Percentiles rank a stretch among this genome's conserved stretches.
Conservation (phyloP, 139 green algal genomes). For the Monoraphidium neglectum region DNA sequence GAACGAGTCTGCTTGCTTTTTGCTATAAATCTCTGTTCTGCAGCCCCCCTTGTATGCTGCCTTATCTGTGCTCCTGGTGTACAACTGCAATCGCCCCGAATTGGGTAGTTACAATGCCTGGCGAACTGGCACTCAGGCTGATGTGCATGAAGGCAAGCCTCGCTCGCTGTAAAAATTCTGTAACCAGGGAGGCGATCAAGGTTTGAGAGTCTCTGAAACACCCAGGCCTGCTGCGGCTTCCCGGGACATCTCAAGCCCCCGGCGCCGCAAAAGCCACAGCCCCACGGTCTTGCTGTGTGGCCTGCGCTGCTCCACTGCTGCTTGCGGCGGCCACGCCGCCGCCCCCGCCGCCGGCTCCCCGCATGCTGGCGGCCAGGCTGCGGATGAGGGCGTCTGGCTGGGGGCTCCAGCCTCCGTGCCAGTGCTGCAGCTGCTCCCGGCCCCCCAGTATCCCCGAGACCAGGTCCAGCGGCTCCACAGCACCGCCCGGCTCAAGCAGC, state of each 20-base stretch:
- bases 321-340: too few relatives aligned
- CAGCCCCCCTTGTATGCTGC: neutral
- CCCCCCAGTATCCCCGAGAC: conserved; percentile 16
- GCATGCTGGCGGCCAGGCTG: neutral
- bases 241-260: neutral
- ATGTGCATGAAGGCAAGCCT: too few relatives aligned
- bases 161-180: too few relatives aligned
- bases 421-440: conserved; percentile 1
- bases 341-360: too few relatives aligned
- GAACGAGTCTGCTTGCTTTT: too few relatives aligned
- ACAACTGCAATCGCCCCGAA: neutral
- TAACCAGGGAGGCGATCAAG: too few relatives aligned
- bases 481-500: conserved; percentile 31
- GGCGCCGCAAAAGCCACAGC: conserved; percentile 13
- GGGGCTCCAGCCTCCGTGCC: neutral
- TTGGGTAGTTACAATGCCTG: neutral
- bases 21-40: too few relatives aligned
- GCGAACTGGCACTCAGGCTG: conserved; percentile 6
- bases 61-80: neutral
- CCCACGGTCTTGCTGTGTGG: too few relatives aligned
- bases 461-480: conserved; percentile 27
- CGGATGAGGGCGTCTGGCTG: neutral
- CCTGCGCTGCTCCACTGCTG: too few relatives aligned
- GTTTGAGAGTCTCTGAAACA: conserved; percentile 21
- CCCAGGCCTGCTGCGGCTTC: neutral